Evolutionary conservation across 768 basidiomycete species (phyloP), one percentile per base, ranked within the genome.

Genomic region (Russula dissimulans): DNA sequence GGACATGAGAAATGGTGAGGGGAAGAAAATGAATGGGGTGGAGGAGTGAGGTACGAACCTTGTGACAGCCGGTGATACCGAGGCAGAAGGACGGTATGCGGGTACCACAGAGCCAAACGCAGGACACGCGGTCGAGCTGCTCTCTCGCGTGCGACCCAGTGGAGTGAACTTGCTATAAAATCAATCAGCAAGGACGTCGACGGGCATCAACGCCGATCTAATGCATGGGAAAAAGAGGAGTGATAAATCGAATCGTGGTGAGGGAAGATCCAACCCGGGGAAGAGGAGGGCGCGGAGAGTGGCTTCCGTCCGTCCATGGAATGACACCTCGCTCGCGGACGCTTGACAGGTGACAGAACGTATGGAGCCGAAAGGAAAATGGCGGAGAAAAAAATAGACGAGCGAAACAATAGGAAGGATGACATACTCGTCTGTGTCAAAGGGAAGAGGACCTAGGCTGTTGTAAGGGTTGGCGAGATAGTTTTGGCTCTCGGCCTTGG

Each of bases 151-250:
- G 52, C 48, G 55, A 38, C 44, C 60, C 45, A 53, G 62, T 44
- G 39, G 59, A 42, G 62, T 31, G 41, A 56, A 62, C 63, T 64
- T 64, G 63, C 64, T 65, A 65, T 65, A 65, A 65, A 64, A 48
- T 63, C 63, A 57, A 63, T 64, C 56, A 64, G 61, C 51, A 57
- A 58, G 22, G 34, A 63, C 9, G 45, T 47, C 17, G 60, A 57
- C 51, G 61, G 61, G 45, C 38, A 62, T 62, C 61, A 57, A 56
- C 45, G 61, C 32, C 56, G 61, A 57, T 62, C 56, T 43, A 57
- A 48, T 15, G 61, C 56, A 57, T 62, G 61, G 51, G 61, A 57
- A 62, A 57, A 22, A 34, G 47, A 36, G 46, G 56, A 54, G 49
- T 56, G 56, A 61, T 57, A 56, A 39, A 62, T 62, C 51, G 56